Evolutionary conservation across 2,329 filamentous ascomycete species (phyloP).

Genomic region (Xylariaceae sp.): DNA sequence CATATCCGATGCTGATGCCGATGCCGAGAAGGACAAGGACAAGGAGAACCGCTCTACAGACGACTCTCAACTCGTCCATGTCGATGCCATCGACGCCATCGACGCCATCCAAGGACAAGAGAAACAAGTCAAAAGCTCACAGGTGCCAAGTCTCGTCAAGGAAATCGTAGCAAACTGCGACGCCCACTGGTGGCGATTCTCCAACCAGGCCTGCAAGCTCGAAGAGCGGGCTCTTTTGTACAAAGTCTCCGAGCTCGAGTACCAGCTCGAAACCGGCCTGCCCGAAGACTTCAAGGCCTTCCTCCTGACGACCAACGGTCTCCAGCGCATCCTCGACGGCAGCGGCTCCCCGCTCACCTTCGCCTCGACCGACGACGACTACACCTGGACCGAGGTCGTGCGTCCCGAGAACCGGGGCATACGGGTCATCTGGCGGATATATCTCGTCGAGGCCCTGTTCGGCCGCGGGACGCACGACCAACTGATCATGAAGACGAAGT

Average conservation of each 20-base stretch:
- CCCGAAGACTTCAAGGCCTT: slow-evolving; percentile 2
- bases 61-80: too few relatives aligned
- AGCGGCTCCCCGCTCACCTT: background rate
- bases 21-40: background rate
- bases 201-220: background rate
- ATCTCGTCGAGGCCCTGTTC: slow-evolving; percentile 1
- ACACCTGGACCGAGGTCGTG: background rate
- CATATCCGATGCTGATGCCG: background rate
- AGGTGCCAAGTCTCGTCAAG: background rate
- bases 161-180: slow-evolving; percentile 1
- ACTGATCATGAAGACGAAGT: background rate
- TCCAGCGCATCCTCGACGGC: background rate
- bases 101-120: too few relatives aligned
- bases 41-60: too few relatives aligned
- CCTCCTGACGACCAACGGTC: slow-evolving; percentile 3
- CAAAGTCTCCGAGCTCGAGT: background rate
- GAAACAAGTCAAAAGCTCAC: too few relatives aligned
- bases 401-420: background rate
- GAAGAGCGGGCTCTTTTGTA: background rate
- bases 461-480: background rate
- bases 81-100: too few relatives aligned
- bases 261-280: background rate
- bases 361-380: background rate
- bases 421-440: background rate
- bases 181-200: background rate